Base-by-base conservation (phyloP, 1,139 yeast species). In the Yamadazyma trypodendri region DNA sequence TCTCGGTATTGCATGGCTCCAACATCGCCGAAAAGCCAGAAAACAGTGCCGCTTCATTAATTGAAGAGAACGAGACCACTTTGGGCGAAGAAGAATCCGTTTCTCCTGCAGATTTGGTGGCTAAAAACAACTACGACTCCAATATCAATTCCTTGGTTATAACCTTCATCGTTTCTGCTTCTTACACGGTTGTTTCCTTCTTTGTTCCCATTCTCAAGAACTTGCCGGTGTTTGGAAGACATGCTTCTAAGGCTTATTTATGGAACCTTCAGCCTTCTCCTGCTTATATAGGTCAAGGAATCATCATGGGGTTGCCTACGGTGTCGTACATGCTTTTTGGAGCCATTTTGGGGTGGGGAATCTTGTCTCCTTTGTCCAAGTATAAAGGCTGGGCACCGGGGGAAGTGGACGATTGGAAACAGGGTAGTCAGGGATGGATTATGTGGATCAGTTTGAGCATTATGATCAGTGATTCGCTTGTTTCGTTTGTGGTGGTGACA, bases 231-330 rank as follows among this genome's bases (percentile, higher is more conserved):
- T 85, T 92, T 55, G 98, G 97, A 0, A 35, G 50, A 1, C 52
- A 56, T 30, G 64, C 87, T n/a, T 85, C 95, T 0, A 52, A 64
- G 13, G 60, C 68, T n/a, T 86, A 87, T 58, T 68, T 84, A 34
- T 86, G 97, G 94, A 81, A 86, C 40, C 77, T 92, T 42, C 96
- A 92, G 57, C 96, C 97, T 0, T 88, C 97, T 0, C 97, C 98
- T 0, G 97, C 98, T 0, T 92, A 92, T 57, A 76, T 92, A 28
- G 98, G 98, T 2, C 98, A 92, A 60, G 98, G 98, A 3, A 89
- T 92, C 31, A 92, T 92, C 39, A 92, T 92, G 98, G 98, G 98
- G 0, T 65, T 88, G 6, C 89, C 92, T 2, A 90, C 97, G 0
- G 95, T 90, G 0, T 72, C 87, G 3, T 86, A 90, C 45, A 92